A percentile compares a stretch with the other conserved stretches of the same genome.
Conservation (phyloP, 306 rosid species). For the Oemleria cerasiformis region DNA sequence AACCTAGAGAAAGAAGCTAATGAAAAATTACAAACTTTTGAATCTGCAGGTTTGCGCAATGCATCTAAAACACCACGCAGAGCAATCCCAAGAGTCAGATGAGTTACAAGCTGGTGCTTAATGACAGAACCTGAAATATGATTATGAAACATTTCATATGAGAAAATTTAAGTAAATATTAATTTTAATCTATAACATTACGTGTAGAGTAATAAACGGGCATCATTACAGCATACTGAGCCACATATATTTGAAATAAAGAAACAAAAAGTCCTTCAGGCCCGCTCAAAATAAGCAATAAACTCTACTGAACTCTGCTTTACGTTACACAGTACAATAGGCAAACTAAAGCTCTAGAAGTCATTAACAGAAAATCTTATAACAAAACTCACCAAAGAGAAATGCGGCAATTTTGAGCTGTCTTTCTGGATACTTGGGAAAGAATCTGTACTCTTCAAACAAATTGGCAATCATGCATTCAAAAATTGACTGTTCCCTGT, state of each 20-base stretch:
- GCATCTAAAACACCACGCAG: conserved; percentile 95
- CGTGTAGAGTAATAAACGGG: neutral
- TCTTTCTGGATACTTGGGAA: conserved; percentile 94
- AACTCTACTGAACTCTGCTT: neutral
- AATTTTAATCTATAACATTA: neutral
- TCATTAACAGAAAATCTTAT: conserved; percentile 13
- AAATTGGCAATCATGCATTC: conserved; percentile 94
- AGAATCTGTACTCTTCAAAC: conserved; percentile 92
- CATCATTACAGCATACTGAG: neutral
- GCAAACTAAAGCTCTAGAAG: neutral
- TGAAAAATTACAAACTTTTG: conserved; percentile 59
- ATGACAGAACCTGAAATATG: conserved; percentile 69
- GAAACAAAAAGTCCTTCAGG: neutral
- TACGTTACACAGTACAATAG: neutral
- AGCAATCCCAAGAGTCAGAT: conserved; percentile 90
- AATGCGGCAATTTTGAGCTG: conserved; percentile 92
- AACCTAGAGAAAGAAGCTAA: conserved; percentile 10
- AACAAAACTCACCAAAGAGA: conserved; percentile 74
- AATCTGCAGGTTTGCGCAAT: conserved; percentile 96
- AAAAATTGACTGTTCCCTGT: conserved; percentile 83
- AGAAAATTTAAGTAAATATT: conserved; percentile 1
- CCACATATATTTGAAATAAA: neutral
- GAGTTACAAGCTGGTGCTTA: conserved; percentile 94
- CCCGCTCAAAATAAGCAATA: neutral
- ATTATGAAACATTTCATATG: conserved; percentile 5